A percentile compares a stretch with the other conserved stretches of the same genome.
These are phyloP conservation scores for Chaetomiaceae sp. DNA, from an alignment of 2,329 filamentous ascomycete species.

Conservation along the genomic window DNA sequence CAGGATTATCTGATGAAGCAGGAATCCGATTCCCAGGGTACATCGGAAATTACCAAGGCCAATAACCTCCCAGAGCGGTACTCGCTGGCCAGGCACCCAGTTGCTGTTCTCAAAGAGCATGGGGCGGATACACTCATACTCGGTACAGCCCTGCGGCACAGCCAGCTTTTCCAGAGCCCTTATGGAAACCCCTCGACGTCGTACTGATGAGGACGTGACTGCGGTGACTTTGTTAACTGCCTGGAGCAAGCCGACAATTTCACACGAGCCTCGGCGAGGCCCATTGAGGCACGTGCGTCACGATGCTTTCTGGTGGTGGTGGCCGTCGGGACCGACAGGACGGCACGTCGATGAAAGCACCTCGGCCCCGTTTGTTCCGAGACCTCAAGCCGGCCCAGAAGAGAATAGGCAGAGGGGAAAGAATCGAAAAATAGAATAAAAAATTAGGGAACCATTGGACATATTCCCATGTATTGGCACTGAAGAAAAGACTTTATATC, in stretches of 20 bases:
- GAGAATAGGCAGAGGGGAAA: background rate
- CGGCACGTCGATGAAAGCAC: background rate
- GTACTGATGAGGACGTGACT: background rate
- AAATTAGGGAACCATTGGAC: too few species aligned
- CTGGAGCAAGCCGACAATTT: background rate
- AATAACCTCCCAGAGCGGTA: too few species aligned
- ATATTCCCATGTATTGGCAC: too few species aligned
- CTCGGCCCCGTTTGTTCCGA: slow-evolving; percentile 13
- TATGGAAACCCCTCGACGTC: background rate
- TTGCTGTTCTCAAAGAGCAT: too few species aligned
- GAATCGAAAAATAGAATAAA: too few species aligned
- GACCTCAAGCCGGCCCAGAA: slow-evolving; percentile 2
- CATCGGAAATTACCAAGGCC: background rate
- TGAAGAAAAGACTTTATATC: too few species aligned
- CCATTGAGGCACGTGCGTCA: slow-evolving; percentile 7
- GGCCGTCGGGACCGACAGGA: slow-evolving; percentile 13
- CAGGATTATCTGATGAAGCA: background rate
- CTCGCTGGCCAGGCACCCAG: too few species aligned
- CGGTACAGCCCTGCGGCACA: background rate
- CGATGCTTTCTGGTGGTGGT: background rate
- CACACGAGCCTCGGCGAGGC: background rate
- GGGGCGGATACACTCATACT: too few species aligned
- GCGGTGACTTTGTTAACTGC: too few species aligned
- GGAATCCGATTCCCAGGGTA: background rate
- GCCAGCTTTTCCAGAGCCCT: background rate